Evolutionary conservation across 2,329 filamentous ascomycete species (phyloP), one percentile per base, ranked within the genome.

Genomic region (Fusarium tanahbumbuense): DNA sequence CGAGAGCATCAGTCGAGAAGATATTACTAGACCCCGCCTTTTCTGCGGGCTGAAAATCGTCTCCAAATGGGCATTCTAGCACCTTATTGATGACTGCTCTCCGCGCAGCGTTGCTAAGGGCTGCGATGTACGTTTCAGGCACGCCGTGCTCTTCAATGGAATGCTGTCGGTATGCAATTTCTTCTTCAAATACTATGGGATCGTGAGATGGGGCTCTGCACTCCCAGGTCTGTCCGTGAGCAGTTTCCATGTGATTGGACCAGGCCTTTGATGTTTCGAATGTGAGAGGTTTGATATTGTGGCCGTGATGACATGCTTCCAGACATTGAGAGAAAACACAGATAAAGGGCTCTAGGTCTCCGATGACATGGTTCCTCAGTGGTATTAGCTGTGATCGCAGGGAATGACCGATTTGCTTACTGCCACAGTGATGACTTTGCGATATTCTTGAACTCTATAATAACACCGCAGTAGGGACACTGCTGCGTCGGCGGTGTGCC

Each of bases 231-330:
- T 52, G 15, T 2, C 46, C 55, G 12, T 50, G 45, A 8, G 45
- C 46, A n/a, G 4, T 57, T 20, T 57, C 18, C 55, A 57, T 57
- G 9, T 57, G 46, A 2, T 16, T 42, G 12, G 40, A 42, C 55
- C 55, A 57, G 8, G 55, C 34, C 10, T 57, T 57, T 18, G 55
- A 57, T 1, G 46, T 42, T 52, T 52, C 55, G 4, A 52, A 57
- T 20, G 55, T 44, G 1, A 52, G 40, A 1, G 23, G 55, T 2
- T 5, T 20, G 40, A 11, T 25, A 11, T 11, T 20, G 0, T 20
- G 18, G 4, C 28, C 55, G 6, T 42, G n/a, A 1, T 23, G 46
- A 42, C 15, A 52, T 18, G 15, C 22, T 27, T 57, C 10, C 34
- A 49, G 6, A 8, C 55, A 57, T 32, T 41, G 20, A 5, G 45